Conservation (phyloP, 2,329 filamentous ascomycete species). For the Colletotrichum endophyticum region DNA sequence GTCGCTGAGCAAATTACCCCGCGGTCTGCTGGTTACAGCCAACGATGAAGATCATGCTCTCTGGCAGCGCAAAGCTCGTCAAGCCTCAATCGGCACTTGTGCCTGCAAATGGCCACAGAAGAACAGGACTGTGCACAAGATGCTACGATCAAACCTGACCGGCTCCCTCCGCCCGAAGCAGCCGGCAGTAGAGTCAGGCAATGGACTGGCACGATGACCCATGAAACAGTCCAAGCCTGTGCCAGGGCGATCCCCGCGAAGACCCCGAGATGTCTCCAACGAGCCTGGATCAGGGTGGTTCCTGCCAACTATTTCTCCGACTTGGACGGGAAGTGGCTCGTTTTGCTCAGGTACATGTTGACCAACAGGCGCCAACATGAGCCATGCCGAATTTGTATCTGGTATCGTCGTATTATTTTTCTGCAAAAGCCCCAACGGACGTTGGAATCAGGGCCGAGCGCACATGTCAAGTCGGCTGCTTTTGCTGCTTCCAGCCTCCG, state of each 20-base stretch:
- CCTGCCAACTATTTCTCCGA: background rate
- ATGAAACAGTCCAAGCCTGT: background rate
- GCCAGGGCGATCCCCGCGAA: background rate
- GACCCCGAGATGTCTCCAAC: background rate
- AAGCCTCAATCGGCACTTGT: background rate
- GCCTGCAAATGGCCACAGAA: background rate
- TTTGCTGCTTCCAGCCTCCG: background rate
- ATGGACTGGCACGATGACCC: background rate
- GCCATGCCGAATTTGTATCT: background rate
- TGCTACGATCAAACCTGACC: background rate
- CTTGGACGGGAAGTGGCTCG: background rate
- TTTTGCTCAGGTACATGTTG: background rate
- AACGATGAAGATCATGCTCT: background rate
- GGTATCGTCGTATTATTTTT: background rate
- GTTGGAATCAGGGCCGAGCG: background rate
- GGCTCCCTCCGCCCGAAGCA: conserved; percentile 2
- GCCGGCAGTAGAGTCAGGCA: background rate
- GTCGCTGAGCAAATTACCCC: background rate
- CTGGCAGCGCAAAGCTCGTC: background rate
- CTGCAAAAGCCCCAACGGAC: background rate
- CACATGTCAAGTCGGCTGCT: background rate
- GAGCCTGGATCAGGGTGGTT: background rate
- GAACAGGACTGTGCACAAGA: background rate
- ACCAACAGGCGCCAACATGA: background rate
- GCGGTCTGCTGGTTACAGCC: background rate